These are phyloP conservation scores for Stereocaulon alpinum DNA, from an alignment of 495 filamentous ascomycete species.

Conservation along the genomic window DNA sequence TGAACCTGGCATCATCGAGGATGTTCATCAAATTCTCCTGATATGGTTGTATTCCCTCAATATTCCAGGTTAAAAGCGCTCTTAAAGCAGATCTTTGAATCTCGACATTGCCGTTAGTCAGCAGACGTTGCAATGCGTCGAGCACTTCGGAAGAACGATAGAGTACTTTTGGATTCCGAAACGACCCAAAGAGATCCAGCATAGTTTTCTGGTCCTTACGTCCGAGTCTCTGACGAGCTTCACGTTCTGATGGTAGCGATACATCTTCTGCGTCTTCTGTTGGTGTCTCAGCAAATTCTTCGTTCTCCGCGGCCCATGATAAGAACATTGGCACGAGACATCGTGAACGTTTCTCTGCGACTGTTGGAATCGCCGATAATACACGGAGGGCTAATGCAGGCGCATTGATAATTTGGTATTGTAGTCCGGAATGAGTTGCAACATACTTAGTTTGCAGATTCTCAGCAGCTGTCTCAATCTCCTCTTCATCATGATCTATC, in stretches of 20 bases:
- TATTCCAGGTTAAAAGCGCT: constrained; percentile 82
- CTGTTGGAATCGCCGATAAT: constrained; percentile 55
- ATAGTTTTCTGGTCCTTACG: constrained; percentile 72
- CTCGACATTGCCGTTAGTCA: constrained; percentile 80
- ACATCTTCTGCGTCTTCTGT: constrained; percentile 23
- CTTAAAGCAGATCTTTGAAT: constrained; percentile 77
- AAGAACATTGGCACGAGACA: constrained; percentile 77
- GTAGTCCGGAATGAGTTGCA: constrained; percentile 35
- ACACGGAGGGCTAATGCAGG: constrained; percentile 69
- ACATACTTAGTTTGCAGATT: constrained; percentile 43
- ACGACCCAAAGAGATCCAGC: constrained; percentile 71
- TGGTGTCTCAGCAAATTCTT: constrained; percentile 37
- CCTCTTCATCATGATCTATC: constrained; percentile 31
- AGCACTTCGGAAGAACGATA: constrained; percentile 72
- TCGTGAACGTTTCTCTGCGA: constrained; percentile 80
- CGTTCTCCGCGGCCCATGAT: constrained; percentile 52
- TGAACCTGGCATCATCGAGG: constrained; percentile 82
- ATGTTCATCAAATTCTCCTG: constrained; percentile 81
- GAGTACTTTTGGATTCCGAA: constrained; percentile 72
- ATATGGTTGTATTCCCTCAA: constrained; percentile 60
- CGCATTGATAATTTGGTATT: constrained; percentile 25
- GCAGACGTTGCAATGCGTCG: constrained; percentile 54
- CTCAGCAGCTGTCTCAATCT: constrained; percentile 32
- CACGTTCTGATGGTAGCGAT: constrained; percentile 16
- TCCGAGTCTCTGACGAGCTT: constrained; percentile 34